phyloP scores from a whole-genome alignment of 345 rosid genomes.

The Raphanus sativus region DNA sequence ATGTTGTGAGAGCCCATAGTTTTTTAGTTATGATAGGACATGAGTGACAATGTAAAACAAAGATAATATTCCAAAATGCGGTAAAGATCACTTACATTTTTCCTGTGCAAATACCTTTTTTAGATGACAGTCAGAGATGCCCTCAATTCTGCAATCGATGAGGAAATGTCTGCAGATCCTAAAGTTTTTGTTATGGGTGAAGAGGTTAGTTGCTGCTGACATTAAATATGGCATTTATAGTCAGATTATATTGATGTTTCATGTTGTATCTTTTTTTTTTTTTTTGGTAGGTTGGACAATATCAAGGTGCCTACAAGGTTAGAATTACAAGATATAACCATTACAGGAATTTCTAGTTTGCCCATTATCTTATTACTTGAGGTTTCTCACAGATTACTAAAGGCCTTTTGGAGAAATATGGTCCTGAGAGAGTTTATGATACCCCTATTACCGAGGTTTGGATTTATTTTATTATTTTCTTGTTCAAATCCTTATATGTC shows the following conservation, averaged over 20 bases:
- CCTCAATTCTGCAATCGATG: conserved; percentile 81
- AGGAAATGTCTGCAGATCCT: conserved; percentile 98
- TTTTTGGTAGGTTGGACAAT: conserved; percentile 83
- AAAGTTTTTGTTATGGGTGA: conserved; percentile 92
- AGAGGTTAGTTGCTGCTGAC: conserved; percentile 55
- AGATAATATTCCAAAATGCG: not conserved
- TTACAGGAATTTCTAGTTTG: not conserved
- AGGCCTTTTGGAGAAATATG: conserved; percentile 84
- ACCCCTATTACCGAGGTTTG: conserved; percentile 91
- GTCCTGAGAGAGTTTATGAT: conserved; percentile 89
- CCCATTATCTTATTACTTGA: not conserved
- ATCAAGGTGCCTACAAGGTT: conserved; percentile 99
- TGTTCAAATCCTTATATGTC: not conserved
- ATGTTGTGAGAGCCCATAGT: not conserved
- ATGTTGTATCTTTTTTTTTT: conserved; percentile 13
- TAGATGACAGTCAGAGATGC: conserved; percentile 89
- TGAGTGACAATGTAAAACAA: not conserved
- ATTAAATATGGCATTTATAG: conserved; percentile 2
- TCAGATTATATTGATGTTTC: conserved; percentile 7
- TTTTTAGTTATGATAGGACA: not conserved
- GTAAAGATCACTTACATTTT: not conserved
- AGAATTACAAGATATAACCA: conserved; percentile 19
- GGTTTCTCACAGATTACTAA: conserved; percentile 54
- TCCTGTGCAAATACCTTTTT: conserved; percentile 6
- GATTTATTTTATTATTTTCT: not conserved